phyloP scores from a whole-genome alignment of 352 stramenopile species.

The Globisporangium polare region DNA sequence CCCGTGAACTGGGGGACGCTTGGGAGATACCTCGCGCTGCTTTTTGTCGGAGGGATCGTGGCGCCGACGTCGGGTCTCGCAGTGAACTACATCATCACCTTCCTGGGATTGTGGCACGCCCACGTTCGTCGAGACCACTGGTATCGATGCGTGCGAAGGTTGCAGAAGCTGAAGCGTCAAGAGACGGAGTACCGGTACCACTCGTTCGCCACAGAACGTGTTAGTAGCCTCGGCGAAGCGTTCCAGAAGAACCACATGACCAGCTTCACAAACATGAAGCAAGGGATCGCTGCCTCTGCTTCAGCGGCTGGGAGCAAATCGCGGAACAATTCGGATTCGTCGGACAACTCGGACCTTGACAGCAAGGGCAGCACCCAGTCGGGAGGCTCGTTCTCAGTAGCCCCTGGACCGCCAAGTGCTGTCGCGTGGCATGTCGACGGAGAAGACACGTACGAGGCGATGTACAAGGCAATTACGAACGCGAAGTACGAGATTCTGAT shows the following conservation, averaged over 20 bases:
- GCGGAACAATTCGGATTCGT: slow-evolving; percentile 12
- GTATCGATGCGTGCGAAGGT: slow-evolving; percentile 66
- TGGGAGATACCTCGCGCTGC: slow-evolving; percentile 60
- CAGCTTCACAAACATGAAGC: slow-evolving; percentile 29
- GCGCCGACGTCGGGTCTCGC: slow-evolving; percentile 56
- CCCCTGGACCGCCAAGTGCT: slow-evolving; percentile 40
- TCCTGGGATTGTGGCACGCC: slow-evolving; percentile 75
- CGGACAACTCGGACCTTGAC: slow-evolving; percentile 15
- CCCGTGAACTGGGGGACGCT: slow-evolving; percentile 53
- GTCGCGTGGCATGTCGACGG: slow-evolving; percentile 86
- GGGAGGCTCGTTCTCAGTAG: slow-evolving; percentile 43
- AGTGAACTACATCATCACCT: slow-evolving; percentile 79
- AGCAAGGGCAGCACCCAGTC: slow-evolving; percentile 66
- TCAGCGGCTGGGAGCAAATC: slow-evolving; percentile 10
- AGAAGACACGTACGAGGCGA: slow-evolving; percentile 82
- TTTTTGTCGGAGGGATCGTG: slow-evolving; percentile 73
- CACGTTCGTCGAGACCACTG: slow-evolving; percentile 83
- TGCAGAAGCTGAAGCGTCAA: slow-evolving; percentile 79
- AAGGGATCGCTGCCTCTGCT: slow-evolving; percentile 18
- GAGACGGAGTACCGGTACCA: slow-evolving; percentile 68
- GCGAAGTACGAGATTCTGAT: slow-evolving; percentile 90
- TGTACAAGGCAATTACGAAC: slow-evolving; percentile 82
- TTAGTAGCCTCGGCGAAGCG: slow-evolving; percentile 33
- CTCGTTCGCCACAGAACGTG: slow-evolving; percentile 70
- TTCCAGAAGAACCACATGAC: slow-evolving; percentile 19